phyloP scores from a whole-genome alignment of 345 rosid genomes.

The Populus simonii region DNA sequence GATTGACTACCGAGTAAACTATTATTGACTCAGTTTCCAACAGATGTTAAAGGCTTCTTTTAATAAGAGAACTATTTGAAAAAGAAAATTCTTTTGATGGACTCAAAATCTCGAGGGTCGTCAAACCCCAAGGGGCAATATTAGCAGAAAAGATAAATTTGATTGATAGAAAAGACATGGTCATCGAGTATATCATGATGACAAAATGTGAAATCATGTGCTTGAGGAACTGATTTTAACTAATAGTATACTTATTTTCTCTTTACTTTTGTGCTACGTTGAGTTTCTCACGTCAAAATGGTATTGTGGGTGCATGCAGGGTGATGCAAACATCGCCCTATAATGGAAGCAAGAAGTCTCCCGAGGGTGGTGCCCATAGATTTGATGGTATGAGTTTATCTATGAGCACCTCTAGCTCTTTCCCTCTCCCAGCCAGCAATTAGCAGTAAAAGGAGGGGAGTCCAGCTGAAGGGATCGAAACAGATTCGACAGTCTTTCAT shows the following conservation, averaged over 20 bases:
- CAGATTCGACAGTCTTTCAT: neutral
- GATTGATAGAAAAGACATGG: neutral
- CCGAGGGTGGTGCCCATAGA: neutral
- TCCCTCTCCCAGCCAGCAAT: constrained; percentile 19
- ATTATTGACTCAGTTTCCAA: neutral
- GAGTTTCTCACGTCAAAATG: neutral
- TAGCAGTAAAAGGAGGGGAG: constrained; percentile 6
- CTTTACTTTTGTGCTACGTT: neutral
- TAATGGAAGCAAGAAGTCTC: constrained; percentile 12
- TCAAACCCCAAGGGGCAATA: neutral
- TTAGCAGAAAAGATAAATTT: neutral
- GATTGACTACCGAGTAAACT: too few relatives aligned
- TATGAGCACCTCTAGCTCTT: constrained; percentile 23
- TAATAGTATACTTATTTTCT: neutral
- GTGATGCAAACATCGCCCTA: constrained; percentile 18
- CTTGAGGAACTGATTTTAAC: neutral
- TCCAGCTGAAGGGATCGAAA: neutral
- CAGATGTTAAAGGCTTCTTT: neutral
- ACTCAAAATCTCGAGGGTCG: neutral
- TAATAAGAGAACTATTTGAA: neutral
- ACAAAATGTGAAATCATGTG: too few relatives aligned
- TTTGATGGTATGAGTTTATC: constrained; percentile 7
- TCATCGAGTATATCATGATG: neutral
- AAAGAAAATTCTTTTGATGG: neutral
- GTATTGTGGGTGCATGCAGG: constrained; percentile 4